Conservation (phyloP, 2,329 filamentous ascomycete genomes). For the Onygena corvina region DNA sequence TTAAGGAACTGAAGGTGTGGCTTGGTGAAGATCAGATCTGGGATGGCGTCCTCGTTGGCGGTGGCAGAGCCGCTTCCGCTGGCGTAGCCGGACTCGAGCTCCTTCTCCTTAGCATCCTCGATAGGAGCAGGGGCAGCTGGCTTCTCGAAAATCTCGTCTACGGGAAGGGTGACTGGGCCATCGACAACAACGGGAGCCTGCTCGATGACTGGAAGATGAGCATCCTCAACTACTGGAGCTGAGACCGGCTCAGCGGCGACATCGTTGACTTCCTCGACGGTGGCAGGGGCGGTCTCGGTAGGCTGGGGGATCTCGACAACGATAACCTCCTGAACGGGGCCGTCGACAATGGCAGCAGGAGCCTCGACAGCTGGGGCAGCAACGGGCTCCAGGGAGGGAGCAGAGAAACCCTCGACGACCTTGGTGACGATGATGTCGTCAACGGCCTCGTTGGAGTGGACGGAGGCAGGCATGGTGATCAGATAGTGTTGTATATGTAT, state of each 20-base stretch:
- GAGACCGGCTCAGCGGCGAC: conserved; percentile 3
- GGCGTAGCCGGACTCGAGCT: conserved; percentile 73
- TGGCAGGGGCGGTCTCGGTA: not conserved
- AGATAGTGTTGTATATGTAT: conserved; percentile 7
- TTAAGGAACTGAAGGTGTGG: conserved; percentile 86
- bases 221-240: not conserved
- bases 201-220: too few species aligned
- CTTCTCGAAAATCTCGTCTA: conserved; percentile 3
- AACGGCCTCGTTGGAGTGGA: conserved; percentile 27
- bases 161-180: too few species aligned
- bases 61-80: conserved; percentile 48
- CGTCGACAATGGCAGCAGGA: not conserved
- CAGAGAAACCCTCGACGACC: not conserved
- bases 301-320: not conserved
- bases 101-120: conserved; percentile 21
- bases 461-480: conserved; percentile 28
- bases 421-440: conserved; percentile 16
- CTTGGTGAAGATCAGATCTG: conserved; percentile 73
- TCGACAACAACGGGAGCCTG: too few species aligned
- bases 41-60: conserved; percentile 51
- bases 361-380: not conserved
- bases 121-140: not conserved
- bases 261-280: conserved; percentile 1
- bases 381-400: not conserved
- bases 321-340: not conserved